Percentiles rank a stretch among this genome's conserved stretches.
Conservation (phyloP, 108 stramenopile genomes). For the Epithemia pelagica region DNA sequence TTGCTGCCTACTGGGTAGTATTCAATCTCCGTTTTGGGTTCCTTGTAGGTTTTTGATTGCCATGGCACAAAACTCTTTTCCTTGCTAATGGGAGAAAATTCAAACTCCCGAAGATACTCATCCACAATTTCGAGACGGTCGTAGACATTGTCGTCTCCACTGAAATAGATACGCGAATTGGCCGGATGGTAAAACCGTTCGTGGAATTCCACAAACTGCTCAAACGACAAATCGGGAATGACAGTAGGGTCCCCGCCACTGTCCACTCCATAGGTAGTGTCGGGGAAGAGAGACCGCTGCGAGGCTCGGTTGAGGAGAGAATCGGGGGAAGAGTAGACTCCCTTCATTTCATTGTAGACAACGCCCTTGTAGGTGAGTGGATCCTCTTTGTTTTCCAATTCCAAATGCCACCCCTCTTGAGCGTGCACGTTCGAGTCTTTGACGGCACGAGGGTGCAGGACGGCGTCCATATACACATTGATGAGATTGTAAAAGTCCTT, state of each 20-base stretch:
- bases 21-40: slow-evolving; percentile 42
- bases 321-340: slow-evolving; percentile 94
- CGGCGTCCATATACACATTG: slow-evolving; percentile 97
- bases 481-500: slow-evolving; percentile 99
- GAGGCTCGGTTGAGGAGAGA: slow-evolving; percentile 79
- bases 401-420: slow-evolving; percentile 99
- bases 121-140: slow-evolving; percentile 89
- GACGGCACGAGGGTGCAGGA: slow-evolving; percentile 88
- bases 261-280: slow-evolving; percentile 93
- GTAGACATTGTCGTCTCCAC: slow-evolving; percentile 91
- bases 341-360: slow-evolving; percentile 99
- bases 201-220: slow-evolving; percentile 93
- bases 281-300: slow-evolving; percentile 91
- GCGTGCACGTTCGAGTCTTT: slow-evolving; percentile 87
- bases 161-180: slow-evolving; percentile 91
- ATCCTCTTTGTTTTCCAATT: slow-evolving; percentile 79
- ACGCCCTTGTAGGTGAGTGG: slow-evolving; percentile 96
- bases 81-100: slow-evolving; percentile 57
- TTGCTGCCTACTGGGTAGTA: slow-evolving; percentile 52
- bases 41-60: slow-evolving; percentile 62
- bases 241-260: slow-evolving; percentile 93
- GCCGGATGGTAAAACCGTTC: slow-evolving; percentile 89
- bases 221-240: slow-evolving; percentile 92
- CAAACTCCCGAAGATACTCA: slow-evolving; percentile 84
- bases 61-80: slow-evolving; percentile 53